Conservation (phyloP, 169 alveolate species). For the Eimeria maxima region DNA sequence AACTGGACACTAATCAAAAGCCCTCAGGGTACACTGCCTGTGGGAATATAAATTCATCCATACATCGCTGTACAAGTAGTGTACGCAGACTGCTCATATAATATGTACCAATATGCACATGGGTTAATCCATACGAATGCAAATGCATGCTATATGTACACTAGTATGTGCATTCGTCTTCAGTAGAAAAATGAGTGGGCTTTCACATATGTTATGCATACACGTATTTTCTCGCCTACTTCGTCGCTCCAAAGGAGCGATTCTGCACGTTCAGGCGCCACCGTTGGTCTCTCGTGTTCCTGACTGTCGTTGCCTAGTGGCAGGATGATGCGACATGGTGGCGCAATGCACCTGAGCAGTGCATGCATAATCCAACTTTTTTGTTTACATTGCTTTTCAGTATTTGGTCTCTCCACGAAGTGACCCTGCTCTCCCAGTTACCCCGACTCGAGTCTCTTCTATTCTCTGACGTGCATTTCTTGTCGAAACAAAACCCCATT, state of each 20-base stretch:
- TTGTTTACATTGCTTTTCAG: conserved; percentile 24
- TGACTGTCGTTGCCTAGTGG: not conserved
- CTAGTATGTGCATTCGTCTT: too few species aligned
- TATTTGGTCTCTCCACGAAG: conserved; percentile 69
- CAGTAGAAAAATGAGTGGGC: too few species aligned
- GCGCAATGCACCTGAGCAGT: not conserved
- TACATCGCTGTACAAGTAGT: not conserved
- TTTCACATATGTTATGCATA: not conserved
- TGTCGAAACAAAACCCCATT: conserved; percentile 70
- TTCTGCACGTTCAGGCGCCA: not conserved
- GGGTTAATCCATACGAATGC: not conserved
- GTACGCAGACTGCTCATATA: not conserved
- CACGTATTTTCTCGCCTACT: not conserved
- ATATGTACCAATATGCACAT: not conserved
- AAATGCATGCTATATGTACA: too few species aligned
- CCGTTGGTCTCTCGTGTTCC: not conserved
- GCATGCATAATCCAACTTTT: not conserved
- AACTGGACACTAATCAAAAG: not conserved
- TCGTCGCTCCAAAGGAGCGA: not conserved
- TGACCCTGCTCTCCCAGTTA: conserved; percentile 31
- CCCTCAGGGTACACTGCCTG: not conserved
- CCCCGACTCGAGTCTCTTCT: conserved; percentile 73
- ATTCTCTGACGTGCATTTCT: conserved; percentile 79
- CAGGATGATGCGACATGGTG: not conserved
- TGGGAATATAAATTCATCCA: not conserved